phyloP scores from a whole-genome alignment of 2,329 filamentous ascomycete genomes.

The Arthrinium puccinioides region DNA sequence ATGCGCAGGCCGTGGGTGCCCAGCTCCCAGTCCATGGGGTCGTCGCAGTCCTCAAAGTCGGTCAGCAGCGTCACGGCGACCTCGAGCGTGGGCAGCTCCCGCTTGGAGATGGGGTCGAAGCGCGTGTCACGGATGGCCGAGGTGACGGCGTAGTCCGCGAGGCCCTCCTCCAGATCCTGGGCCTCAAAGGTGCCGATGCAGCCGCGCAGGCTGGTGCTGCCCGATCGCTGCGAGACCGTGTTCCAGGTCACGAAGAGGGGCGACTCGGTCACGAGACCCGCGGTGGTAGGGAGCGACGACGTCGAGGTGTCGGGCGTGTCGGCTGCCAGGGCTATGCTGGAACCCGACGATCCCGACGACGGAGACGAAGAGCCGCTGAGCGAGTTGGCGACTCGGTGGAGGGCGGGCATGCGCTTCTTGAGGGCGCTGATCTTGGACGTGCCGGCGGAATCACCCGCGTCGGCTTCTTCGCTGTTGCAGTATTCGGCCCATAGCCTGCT shows the following conservation, averaged over 20 bases:
- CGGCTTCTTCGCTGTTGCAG: conserved; percentile 18
- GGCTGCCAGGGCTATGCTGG: conserved; percentile 27
- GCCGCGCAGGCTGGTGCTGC: conserved; percentile 67
- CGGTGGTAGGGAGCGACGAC: conserved; percentile 28
- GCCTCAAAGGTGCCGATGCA: conserved; percentile 94
- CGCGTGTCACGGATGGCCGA: conserved; percentile 61
- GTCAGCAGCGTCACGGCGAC: conserved; percentile 76
- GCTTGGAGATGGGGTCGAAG: conserved; percentile 46
- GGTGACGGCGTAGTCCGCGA: conserved; percentile 75
- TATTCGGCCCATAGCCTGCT: conserved; percentile 55
- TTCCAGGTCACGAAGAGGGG: conserved; percentile 97
- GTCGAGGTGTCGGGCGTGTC: conserved; percentile 37
- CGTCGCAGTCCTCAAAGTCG: conserved; percentile 69
- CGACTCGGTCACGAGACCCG: conserved; percentile 36
- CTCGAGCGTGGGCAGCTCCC: conserved; percentile 51
- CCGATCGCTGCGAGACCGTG: conserved; percentile 48
- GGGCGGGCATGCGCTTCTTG: conserved; percentile 23
- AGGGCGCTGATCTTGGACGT: conserved; percentile 17
- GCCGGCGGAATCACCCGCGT: conserved; percentile 8
- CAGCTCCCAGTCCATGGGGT: conserved; percentile 77
- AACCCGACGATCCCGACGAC: conserved; percentile 21
- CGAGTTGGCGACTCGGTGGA: conserved; percentile 16
- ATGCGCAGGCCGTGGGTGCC: conserved; percentile 84
- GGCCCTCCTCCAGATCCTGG: conserved; percentile 63
- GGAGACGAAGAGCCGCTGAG: conserved; percentile 18